Evolutionary conservation across 2,329 filamentous ascomycete species (phyloP).

Genomic region (Arachnomyces sp.): DNA sequence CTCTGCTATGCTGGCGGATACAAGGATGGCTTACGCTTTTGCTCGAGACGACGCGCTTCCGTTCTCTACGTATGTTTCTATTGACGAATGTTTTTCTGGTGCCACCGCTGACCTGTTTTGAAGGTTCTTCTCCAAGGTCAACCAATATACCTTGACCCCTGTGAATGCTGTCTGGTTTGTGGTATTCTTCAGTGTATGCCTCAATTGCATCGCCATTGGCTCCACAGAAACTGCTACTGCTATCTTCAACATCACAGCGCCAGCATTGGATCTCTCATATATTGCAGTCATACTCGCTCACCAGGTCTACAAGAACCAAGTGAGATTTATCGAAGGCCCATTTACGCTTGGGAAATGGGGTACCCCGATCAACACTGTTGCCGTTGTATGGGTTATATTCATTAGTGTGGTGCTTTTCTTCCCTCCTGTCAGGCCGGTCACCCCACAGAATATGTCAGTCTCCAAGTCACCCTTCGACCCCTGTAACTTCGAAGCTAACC

Average conservation of each 20-base stretch:
- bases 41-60: slow-evolving; percentile 53
- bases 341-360: slow-evolving; percentile 51
- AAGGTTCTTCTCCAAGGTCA: slow-evolving; percentile 47
- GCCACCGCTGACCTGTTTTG: slow-evolving; percentile 2
- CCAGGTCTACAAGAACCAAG: slow-evolving; percentile 43
- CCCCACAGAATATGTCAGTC: slow-evolving; percentile 40
- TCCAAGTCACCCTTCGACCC: background rate
- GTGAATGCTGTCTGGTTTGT: slow-evolving; percentile 58
- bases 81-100: background rate
- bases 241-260: slow-evolving; percentile 47
- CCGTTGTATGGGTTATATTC: slow-evolving; percentile 54
- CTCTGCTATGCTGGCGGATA: slow-evolving; percentile 56
- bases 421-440: slow-evolving; percentile 41
- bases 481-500: background rate
- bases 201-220: slow-evolving; percentile 42
- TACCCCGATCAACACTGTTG: slow-evolving; percentile 46
- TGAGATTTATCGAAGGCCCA: slow-evolving; percentile 49
- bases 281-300: slow-evolving; percentile 54
- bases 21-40: slow-evolving; percentile 55
- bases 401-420: slow-evolving; percentile 55
- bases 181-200: slow-evolving; percentile 46
- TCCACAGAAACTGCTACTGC: slow-evolving; percentile 38
- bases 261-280: slow-evolving; percentile 46
- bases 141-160: slow-evolving; percentile 48
- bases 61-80: slow-evolving; percentile 43